Evolutionary conservation across 345 rosid species (phyloP), one percentile per base, ranked within the genome.

Genomic region (Raphanus sativus): DNA sequence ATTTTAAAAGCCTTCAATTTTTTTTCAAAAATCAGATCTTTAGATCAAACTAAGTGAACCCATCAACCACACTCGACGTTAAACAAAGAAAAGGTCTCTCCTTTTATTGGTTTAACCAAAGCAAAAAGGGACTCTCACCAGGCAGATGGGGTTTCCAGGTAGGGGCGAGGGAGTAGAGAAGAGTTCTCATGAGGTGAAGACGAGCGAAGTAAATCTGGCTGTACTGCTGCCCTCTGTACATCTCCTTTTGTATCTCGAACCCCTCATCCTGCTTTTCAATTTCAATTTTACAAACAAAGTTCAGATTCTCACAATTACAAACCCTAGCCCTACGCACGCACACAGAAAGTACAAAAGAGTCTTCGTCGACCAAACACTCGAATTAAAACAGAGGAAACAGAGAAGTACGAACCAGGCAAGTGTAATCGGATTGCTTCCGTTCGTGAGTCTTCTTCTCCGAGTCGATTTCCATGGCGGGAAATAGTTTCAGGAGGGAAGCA

Each of bases 201-300:
- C 98, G 98, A 70, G 87, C 89, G 72, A 90, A 92, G 85, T 92
- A 92, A 52, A 94, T 89, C 72, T 92, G 98, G 67, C 98, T 94
- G 89, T 92, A 92, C 56, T 94, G 98, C 69, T 94, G 98, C 0
- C 95, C 97, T 62, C 89, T 82, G 65, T 94, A 94, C 52, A 81
- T 75, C 83, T 92, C 97, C 56, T 89, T 90, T 6, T 78, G 87
- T 54, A 92, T 88, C 87, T 80, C 81, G 60, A 86, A 95, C 16
- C 79, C 77, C 82, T 91, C 93, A 77, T 95, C 99, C 99, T 95
- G 88, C 71, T 36, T 2, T 2, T 61, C 56, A 30, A 73, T 65
- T 32, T 21, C 21, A 21, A 21, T 21, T 21, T 7, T 25, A 21
- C 4, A 9, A n/a, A 16, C 26, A 9, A 33, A 48, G 17, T 50